These are phyloP conservation scores for Primulina eburnea DNA, from an alignment of 257 asterid species.

Conservation along the genomic window DNA sequence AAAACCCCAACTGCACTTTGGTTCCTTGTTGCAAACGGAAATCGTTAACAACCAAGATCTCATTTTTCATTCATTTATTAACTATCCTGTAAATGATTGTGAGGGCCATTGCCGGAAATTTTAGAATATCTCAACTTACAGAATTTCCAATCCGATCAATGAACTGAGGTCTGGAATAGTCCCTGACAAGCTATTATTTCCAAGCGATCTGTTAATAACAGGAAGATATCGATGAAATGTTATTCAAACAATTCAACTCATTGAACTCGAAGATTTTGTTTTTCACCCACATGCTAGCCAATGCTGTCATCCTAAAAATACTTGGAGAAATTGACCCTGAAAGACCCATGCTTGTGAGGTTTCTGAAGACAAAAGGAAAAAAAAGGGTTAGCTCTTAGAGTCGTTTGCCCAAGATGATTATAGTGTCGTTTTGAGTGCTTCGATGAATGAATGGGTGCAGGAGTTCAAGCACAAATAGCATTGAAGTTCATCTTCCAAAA, in stretches of 20 bases:
- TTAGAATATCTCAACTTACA: constrained; percentile 50
- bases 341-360: constrained; percentile 70
- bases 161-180: constrained; percentile 69
- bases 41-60: too few relatives aligned
- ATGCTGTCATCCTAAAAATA: constrained; percentile 70
- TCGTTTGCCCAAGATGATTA: background rate
- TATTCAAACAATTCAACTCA: constrained; percentile 4
- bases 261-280: background rate
- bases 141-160: constrained; percentile 50
- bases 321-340: constrained; percentile 68
- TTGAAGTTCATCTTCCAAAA: too few relatives aligned
- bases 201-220: constrained; percentile 58
- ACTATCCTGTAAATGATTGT: too few relatives aligned
- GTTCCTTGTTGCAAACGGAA: too few relatives aligned
- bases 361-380: constrained; percentile 41
- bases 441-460: background rate
- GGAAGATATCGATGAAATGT: constrained; percentile 21
- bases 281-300: constrained; percentile 64
- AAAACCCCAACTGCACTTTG: background rate
- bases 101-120: too few relatives aligned
- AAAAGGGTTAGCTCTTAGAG: constrained; percentile 3
- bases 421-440: background rate
- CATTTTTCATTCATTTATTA: too few relatives aligned
- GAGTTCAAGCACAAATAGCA: background rate
- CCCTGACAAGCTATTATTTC: constrained; percentile 74